Conservation (phyloP, 345 rosid genomes). For the Capsella bursapastoris region DNA sequence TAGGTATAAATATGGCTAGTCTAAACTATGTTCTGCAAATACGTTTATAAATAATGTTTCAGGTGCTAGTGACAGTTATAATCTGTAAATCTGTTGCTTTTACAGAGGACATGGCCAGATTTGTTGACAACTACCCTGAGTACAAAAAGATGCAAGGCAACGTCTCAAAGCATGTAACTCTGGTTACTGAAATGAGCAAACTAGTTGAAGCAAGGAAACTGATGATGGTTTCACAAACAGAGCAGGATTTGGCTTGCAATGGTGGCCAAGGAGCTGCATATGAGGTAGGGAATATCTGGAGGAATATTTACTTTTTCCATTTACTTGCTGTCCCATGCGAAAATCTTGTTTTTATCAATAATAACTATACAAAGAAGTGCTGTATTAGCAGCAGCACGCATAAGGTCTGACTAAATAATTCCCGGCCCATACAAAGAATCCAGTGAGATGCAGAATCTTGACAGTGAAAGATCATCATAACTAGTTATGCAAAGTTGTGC, state of each 20-base stretch:
- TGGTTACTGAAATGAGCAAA: slow-evolving; percentile 98
- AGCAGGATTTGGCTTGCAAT: slow-evolving; percentile 98
- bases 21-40: slow-evolving; percentile 23
- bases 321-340: slow-evolving; percentile 2
- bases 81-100: slow-evolving; percentile 41
- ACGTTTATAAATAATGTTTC: slow-evolving; percentile 1
- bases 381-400: slow-evolving; percentile 9
- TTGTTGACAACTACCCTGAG: slow-evolving; percentile 96
- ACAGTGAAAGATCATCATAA: not conserved
- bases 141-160: slow-evolving; percentile 97
- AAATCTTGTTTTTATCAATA: slow-evolving; percentile 6
- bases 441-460: not conserved
- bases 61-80: slow-evolving; percentile 21
- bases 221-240: slow-evolving; percentile 91
- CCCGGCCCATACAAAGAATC: not conserved
- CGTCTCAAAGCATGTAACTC: slow-evolving; percentile 93
- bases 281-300: slow-evolving; percentile 61
- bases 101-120: slow-evolving; percentile 99
- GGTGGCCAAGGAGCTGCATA: slow-evolving; percentile 98
- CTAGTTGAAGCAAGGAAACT: slow-evolving; percentile 91
- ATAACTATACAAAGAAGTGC: not conserved
- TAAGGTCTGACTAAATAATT: slow-evolving; percentile 20
- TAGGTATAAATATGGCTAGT: slow-evolving; percentile 60
- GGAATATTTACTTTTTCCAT: slow-evolving; percentile 7
- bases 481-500: not conserved